These are phyloP conservation scores for Leishmania mexicana DNA, from an alignment of 208 protist species.

Conservation along the genomic window DNA sequence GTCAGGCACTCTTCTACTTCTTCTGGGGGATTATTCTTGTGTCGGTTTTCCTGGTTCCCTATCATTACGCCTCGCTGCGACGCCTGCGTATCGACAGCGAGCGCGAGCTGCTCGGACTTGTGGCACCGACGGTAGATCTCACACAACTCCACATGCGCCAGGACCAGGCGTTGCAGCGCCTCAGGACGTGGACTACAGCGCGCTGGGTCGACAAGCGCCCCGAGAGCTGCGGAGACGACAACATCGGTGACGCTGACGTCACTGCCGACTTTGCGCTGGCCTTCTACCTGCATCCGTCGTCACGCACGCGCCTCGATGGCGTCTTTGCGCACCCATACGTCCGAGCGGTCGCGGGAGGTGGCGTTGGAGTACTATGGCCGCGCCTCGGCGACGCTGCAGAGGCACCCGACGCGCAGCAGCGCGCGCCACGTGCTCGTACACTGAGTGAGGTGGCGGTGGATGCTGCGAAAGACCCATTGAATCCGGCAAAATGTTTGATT, in stretches of 20 bases:
- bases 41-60: conserved; percentile 52
- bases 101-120: conserved; percentile 22
- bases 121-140: conserved; percentile 11
- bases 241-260: background rate
- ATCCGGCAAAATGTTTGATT: conserved; percentile 7
- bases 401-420: background rate
- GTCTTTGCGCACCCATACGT: conserved; percentile 28
- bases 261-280: conserved; percentile 15
- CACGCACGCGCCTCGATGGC: conserved; percentile 11
- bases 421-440: background rate
- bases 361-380: conserved; percentile 18
- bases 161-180: conserved; percentile 14
- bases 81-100: conserved; percentile 24
- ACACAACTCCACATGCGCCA: conserved; percentile 2
- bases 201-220: no score
- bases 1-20: conserved; percentile 42
- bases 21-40: conserved; percentile 39
- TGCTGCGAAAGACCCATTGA: background rate
- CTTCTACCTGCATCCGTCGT: conserved; percentile 22
- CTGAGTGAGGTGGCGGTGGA: conserved; percentile 10
- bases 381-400: conserved; percentile 2
- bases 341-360: conserved; percentile 15
- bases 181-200: background rate
- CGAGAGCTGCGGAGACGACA: background rate
- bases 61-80: conserved; percentile 38